Evolutionary conservation across 805 yeast species (phyloP).

Genomic region (Kluyveromyces siamensis): DNA sequence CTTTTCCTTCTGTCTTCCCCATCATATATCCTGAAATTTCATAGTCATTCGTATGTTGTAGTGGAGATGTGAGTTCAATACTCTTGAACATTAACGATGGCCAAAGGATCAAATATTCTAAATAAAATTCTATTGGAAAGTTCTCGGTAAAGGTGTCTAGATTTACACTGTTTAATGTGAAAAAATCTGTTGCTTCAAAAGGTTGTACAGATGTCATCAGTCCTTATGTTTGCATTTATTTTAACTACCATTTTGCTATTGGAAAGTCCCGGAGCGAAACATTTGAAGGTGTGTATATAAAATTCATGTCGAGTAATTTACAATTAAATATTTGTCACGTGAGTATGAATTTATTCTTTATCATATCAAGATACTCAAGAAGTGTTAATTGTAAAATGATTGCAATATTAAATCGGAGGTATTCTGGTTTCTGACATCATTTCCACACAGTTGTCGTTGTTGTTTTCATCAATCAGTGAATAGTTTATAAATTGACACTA

Average conservation of each 20-base stretch:
- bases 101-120: slow-evolving; percentile 77
- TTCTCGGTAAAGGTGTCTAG: slow-evolving; percentile 89
- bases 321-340: not conserved
- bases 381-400: too few species aligned
- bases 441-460: too few species aligned
- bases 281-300: not conserved
- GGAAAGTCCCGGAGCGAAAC: not conserved
- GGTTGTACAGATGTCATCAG: slow-evolving; percentile 78
- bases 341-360: too few species aligned
- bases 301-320: not conserved
- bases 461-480: too few species aligned
- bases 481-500: too few species aligned
- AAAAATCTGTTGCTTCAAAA: slow-evolving; percentile 77
- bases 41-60: slow-evolving; percentile 4
- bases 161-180: slow-evolving; percentile 64
- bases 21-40: slow-evolving; percentile 69
- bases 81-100: slow-evolving; percentile 84
- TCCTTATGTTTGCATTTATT: not conserved
- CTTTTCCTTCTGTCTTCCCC: slow-evolving; percentile 91
- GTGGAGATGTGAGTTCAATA: slow-evolving; percentile 30
- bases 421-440: too few species aligned
- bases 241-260: not conserved
- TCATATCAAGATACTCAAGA: too few species aligned
- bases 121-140: slow-evolving; percentile 74
- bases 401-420: too few species aligned